Conservation (phyloP, 306 rosid genomes). For the Cicer chorassanicum region DNA sequence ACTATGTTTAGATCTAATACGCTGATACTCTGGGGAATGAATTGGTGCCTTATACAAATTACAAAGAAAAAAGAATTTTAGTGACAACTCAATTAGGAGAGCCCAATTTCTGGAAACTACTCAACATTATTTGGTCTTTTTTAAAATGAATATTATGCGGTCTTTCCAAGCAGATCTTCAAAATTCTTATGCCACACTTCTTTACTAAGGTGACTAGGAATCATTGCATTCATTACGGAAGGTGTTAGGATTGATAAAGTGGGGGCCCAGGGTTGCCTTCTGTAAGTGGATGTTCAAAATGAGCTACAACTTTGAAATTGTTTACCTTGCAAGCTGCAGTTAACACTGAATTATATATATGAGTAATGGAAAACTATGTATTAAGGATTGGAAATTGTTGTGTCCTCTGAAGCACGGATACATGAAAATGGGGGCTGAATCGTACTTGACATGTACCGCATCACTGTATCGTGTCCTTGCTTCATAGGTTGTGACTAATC, state of each 20-base stretch:
- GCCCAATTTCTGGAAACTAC: conserved; percentile 23
- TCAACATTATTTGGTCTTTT: conserved; percentile 3
- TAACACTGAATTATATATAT: neutral
- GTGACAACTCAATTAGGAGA: conserved; percentile 19
- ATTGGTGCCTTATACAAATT: neutral
- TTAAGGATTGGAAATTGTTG: conserved; percentile 29
- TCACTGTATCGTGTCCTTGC: too few relatives aligned
- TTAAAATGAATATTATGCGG: neutral
- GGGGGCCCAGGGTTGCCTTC: neutral
- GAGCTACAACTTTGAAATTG: neutral
- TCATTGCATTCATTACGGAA: neutral
- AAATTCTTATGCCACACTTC: conserved; percentile 25
- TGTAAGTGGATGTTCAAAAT: conserved; percentile 8
- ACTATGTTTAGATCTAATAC: neutral
- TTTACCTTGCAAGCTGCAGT: neutral
- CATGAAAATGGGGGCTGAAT: too few relatives aligned
- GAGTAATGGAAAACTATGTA: neutral
- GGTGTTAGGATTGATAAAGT: neutral
- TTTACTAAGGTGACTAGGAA: conserved; percentile 6
- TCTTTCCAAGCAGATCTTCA: conserved; percentile 29
- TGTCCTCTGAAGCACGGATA: too few relatives aligned
- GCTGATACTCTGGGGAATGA: conserved; percentile 16
- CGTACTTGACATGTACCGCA: too few relatives aligned
- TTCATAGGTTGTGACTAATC: neutral
- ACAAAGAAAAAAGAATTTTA: neutral